These are phyloP conservation scores for Ustilago bromivora DNA, from an alignment of 1,284 basidiomycete species.

Conservation along the genomic window DNA sequence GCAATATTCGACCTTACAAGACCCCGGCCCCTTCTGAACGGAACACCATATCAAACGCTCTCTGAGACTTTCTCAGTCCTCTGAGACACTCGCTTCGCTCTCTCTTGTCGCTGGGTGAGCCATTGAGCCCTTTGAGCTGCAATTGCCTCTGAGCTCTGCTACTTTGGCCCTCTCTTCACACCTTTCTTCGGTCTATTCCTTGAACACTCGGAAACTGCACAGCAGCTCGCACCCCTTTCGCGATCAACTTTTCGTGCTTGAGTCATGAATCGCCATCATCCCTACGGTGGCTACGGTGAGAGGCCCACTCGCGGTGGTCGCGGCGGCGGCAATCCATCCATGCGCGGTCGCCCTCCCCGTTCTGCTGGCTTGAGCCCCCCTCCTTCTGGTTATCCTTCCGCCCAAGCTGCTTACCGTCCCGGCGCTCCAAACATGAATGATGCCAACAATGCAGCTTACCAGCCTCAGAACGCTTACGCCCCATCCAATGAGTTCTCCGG, in stretches of 20 bases:
- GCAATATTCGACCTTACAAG: constrained; percentile 17
- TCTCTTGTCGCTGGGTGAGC: constrained; percentile 29
- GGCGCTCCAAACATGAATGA: constrained; percentile 10
- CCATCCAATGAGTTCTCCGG: constrained; percentile 36
- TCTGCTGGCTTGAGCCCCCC: constrained; percentile 39
- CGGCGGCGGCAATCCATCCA: constrained; percentile 34
- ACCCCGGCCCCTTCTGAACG: background rate
- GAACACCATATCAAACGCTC: background rate
- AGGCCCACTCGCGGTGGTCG: constrained; percentile 55
- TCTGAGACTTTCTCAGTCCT: constrained; percentile 28
- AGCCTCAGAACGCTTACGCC: constrained; percentile 28
- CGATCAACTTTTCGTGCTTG: constrained; percentile 9
- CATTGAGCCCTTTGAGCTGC: constrained; percentile 36
- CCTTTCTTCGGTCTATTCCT: constrained; percentile 2
- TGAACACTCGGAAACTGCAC: constrained; percentile 10
- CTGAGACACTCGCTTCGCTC: constrained; percentile 16
- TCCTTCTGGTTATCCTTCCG: constrained; percentile 26
- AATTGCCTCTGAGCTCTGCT: constrained; percentile 26
- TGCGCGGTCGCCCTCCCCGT: constrained; percentile 31
- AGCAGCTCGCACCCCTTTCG: constrained; percentile 8
- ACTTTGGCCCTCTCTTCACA: constrained; percentile 2
- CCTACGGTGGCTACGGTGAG: constrained; percentile 81
- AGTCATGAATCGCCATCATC: constrained; percentile 85
- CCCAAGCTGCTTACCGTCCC: constrained; percentile 37
- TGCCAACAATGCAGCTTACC: constrained; percentile 24